phyloP scores from a whole-genome alignment of 2,329 filamentous ascomycete genomes.

The Cadophora sp. region DNA sequence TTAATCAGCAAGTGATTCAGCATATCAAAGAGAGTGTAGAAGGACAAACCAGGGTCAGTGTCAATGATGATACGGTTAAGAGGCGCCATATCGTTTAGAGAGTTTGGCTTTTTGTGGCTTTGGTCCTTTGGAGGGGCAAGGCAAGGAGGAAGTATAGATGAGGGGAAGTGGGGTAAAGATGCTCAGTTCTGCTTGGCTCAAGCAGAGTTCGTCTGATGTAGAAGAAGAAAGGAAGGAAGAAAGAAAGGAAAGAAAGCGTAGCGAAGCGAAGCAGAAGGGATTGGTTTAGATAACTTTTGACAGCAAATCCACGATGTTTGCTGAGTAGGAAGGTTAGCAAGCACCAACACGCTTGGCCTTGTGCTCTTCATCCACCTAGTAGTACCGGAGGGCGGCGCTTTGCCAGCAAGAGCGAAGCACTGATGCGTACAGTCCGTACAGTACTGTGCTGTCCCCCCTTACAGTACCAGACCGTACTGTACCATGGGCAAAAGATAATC shows the following conservation, averaged over 20 bases:
- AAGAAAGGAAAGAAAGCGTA: too few relatives aligned
- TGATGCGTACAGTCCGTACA: too few relatives aligned
- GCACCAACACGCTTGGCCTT: neutral
- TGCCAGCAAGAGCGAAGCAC: neutral
- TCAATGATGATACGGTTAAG: slow-evolving; percentile 89
- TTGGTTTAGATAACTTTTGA: neutral
- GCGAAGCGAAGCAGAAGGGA: neutral
- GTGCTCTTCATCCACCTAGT: neutral
- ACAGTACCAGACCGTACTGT: too few relatives aligned
- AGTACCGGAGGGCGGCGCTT: slow-evolving; percentile 2
- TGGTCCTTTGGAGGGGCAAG: slow-evolving; percentile 8
- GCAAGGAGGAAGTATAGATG: neutral
- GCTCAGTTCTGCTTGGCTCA: slow-evolving; percentile 5
- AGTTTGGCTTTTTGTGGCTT: neutral
- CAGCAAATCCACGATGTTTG: neutral
- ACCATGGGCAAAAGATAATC: neutral
- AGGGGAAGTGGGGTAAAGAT: slow-evolving; percentile 6
- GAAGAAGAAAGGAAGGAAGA: neutral
- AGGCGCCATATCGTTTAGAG: slow-evolving; percentile 60
- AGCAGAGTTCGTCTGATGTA: slow-evolving; percentile 6
- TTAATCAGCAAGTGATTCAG: slow-evolving; percentile 11
- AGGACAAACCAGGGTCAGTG: slow-evolving; percentile 78
- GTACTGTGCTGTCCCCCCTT: too few relatives aligned
- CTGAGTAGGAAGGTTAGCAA: neutral
- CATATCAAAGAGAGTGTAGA: slow-evolving; percentile 11